Conservation (phyloP, 78 protist species). For the Dictyostelium purpureum region DNA sequence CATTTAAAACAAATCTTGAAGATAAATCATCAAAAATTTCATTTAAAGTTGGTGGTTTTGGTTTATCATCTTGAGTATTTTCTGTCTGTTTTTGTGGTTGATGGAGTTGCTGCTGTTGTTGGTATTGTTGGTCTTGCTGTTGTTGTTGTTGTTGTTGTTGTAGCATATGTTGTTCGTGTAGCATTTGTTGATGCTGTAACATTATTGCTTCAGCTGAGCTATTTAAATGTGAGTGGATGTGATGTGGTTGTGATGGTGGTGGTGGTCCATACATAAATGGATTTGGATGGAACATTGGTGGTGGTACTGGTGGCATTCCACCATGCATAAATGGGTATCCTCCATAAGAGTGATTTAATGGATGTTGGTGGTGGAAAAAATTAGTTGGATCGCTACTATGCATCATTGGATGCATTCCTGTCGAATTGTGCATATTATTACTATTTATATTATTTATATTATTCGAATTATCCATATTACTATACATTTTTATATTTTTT, state of each 20-base stretch:
- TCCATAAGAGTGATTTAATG: too few species aligned
- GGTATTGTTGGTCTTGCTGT: not conserved
- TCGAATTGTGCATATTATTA: not conserved
- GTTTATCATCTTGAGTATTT: not conserved
- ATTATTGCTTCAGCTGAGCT: not conserved
- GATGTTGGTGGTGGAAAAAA: too few species aligned
- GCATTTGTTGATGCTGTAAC: not conserved
- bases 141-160: slow-evolving; percentile 26
- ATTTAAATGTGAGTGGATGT: not conserved
- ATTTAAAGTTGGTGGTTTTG: slow-evolving; percentile 11
- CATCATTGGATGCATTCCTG: too few species aligned
- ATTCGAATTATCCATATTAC: not conserved
- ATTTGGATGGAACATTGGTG: too few species aligned
- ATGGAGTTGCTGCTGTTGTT: slow-evolving; percentile 13
- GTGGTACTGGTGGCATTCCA: too few species aligned
- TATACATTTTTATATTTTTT: slow-evolving; percentile 18
- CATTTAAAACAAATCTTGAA: slow-evolving; percentile 86
- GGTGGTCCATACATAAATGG: too few species aligned
- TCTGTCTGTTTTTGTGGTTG: not conserved
- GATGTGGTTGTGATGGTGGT: slow-evolving; percentile 1
- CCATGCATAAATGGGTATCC: too few species aligned
- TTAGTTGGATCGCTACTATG: not conserved
- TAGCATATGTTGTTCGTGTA: not conserved
- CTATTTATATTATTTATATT: not conserved
- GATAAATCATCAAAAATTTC: slow-evolving; percentile 78